These are phyloP conservation scores for Marasmius sp. DNA, from an alignment of 1,284 basidiomycete species.

Conservation along the genomic window DNA sequence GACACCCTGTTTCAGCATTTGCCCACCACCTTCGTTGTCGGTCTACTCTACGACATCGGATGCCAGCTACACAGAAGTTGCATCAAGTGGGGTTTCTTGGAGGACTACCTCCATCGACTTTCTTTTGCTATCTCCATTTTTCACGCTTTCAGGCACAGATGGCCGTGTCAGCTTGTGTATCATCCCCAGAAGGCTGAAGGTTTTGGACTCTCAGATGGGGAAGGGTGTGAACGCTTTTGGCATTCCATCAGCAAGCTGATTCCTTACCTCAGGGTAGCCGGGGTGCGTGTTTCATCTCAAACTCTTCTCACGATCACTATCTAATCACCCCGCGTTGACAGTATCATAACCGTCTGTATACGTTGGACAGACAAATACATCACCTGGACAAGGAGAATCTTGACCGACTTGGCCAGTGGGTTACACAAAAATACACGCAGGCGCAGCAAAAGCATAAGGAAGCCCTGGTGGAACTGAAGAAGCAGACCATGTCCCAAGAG, in stretches of 20 bases:
- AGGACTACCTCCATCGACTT: conserved; percentile 12
- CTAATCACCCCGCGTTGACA: no score
- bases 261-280: conserved; percentile 23
- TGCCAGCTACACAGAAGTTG: conserved; percentile 15
- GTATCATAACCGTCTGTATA: conserved; percentile 21
- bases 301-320: no score
- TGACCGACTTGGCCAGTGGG: conserved; percentile 15
- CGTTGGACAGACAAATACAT: conserved; percentile 23
- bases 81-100: conserved; percentile 20
- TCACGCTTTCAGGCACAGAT: conserved; percentile 29
- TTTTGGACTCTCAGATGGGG: conserved; percentile 31
- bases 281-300: no score
- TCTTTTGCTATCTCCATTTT: conserved; percentile 24
- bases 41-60: conserved; percentile 6
- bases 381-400: conserved; percentile 11
- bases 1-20: conserved; percentile 23
- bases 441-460: no score
- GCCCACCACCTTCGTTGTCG: conserved; percentile 17
- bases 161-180: conserved; percentile 29
- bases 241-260: conserved; percentile 25
- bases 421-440: conserved; percentile 9
- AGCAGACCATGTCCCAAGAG: no score
- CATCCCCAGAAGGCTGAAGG: conserved; percentile 27
- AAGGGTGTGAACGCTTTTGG: conserved; percentile 34
- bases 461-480: no score